Evolutionary conservation across 2,329 filamentous ascomycete genomes (phyloP).

Genomic region (Bipolaris sorokiniana): DNA sequence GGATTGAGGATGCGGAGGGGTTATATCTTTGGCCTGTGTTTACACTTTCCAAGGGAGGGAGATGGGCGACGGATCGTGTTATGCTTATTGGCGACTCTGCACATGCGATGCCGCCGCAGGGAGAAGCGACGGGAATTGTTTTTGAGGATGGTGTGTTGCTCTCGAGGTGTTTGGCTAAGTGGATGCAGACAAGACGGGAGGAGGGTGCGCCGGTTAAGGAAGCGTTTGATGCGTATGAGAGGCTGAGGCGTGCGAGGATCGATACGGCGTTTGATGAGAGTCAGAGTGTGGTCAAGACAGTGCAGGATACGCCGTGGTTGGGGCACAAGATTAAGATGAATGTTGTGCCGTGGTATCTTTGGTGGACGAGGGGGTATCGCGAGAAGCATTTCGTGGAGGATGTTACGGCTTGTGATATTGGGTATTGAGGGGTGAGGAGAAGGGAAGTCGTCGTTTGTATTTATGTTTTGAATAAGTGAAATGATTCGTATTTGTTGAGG

Average conservation of each 20-base stretch:
- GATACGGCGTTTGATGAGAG: slow-evolving; percentile 55
- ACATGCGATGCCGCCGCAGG: slow-evolving; percentile 60
- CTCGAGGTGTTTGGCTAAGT: slow-evolving; percentile 51
- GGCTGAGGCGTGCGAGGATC: slow-evolving; percentile 53
- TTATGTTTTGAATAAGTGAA: neutral
- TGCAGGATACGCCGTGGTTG: slow-evolving; percentile 54
- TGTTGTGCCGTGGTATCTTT: slow-evolving; percentile 56
- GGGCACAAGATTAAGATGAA: slow-evolving; percentile 55
- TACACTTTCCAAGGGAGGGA: slow-evolving; percentile 52
- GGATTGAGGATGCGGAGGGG: slow-evolving; percentile 53
- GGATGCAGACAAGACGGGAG: slow-evolving; percentile 48
- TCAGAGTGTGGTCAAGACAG: slow-evolving; percentile 54
- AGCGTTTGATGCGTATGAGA: slow-evolving; percentile 57
- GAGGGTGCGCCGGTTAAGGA: slow-evolving; percentile 48
- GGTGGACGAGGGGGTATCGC: slow-evolving; percentile 51
- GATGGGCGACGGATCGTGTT: slow-evolving; percentile 53
- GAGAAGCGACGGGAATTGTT: slow-evolving; percentile 59
- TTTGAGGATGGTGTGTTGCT: slow-evolving; percentile 61
- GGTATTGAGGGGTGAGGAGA: slow-evolving; percentile 35
- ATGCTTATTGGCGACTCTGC: slow-evolving; percentile 56
- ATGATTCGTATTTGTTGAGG: neutral
- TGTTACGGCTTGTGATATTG: slow-evolving; percentile 51
- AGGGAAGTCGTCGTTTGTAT: neutral
- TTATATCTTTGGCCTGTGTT: slow-evolving; percentile 57
- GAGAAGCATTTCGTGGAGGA: slow-evolving; percentile 56